These are phyloP conservation scores for Pythium monospermum DNA, from an alignment of 352 stramenopile species.

Conservation along the genomic window DNA sequence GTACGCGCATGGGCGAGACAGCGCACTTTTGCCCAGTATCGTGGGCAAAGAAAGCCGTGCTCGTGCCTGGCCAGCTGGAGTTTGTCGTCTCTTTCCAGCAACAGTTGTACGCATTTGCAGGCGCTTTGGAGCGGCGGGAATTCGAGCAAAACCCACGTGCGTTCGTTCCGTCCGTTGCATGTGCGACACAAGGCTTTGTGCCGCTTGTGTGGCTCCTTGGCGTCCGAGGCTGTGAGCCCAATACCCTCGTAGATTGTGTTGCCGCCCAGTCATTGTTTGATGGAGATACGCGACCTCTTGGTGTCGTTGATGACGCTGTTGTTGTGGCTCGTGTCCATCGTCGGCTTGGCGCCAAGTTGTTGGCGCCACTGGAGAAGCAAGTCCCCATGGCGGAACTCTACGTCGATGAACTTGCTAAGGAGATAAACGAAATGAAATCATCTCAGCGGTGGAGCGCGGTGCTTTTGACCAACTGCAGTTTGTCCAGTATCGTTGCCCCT, in stretches of 20 bases:
- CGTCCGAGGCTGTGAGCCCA: conserved; percentile 30
- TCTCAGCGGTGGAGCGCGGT: conserved; percentile 4
- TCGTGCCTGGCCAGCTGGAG: conserved; percentile 38
- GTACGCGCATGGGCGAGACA: conserved; percentile 35
- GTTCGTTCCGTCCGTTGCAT: conserved; percentile 30
- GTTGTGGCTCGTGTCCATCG: conserved; percentile 13
- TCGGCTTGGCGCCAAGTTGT: conserved; percentile 16
- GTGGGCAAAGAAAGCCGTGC: conserved; percentile 31
- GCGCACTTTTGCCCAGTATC: conserved; percentile 58
- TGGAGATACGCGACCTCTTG: conserved; percentile 9
- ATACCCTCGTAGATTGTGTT: conserved; percentile 1
- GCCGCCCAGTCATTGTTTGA: not conserved
- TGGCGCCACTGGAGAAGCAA: conserved; percentile 14
- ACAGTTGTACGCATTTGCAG: conserved; percentile 55
- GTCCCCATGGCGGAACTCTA: conserved; percentile 8
- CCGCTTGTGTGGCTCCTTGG: conserved; percentile 49
- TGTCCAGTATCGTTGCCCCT: not conserved
- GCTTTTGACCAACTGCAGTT: conserved; percentile 14
- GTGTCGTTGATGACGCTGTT: conserved; percentile 11
- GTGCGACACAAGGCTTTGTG: conserved; percentile 27
- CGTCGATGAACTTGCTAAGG: conserved; percentile 17
- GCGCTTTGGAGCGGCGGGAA: conserved; percentile 26
- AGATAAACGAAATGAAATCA: conserved; percentile 12
- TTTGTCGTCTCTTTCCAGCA: conserved; percentile 38
- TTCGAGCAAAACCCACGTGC: conserved; percentile 47